phyloP scores from a whole-genome alignment of 2,329 filamentous ascomycete species.

The Neofusicoccum sp. region DNA sequence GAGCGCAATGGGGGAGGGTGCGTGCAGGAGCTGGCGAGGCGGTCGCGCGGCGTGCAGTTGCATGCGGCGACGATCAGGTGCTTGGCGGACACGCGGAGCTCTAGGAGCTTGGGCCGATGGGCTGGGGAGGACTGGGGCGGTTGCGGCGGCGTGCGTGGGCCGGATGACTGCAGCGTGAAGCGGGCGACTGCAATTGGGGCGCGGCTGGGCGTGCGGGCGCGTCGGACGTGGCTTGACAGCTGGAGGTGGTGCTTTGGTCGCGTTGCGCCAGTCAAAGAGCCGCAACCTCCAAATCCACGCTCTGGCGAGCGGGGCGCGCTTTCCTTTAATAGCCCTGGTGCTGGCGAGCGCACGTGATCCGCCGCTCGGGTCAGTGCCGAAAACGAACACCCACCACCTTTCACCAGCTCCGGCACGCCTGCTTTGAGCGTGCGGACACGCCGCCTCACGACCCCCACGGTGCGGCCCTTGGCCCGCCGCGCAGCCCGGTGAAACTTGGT shows the following conservation, averaged over 20 bases:
- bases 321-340: conserved; percentile 18
- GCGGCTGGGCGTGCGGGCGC: conserved; percentile 9
- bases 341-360: neutral
- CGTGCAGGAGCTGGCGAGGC: neutral
- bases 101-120: conserved; percentile 21
- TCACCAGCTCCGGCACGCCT: neutral
- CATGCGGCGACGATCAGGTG: conserved; percentile 18
- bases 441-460: neutral
- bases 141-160: conserved; percentile 1
- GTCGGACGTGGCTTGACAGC: conserved; percentile 11
- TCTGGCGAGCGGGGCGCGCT: conserved; percentile 18
- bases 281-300: conserved; percentile 21
- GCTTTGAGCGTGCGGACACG: neutral
- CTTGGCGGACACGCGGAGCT: conserved; percentile 18
- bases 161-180: neutral
- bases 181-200: conserved; percentile 7
- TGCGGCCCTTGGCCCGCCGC: neutral
- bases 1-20: conserved; percentile 7
- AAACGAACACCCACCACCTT: conserved; percentile 6
- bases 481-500: neutral
- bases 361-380: conserved; percentile 5
- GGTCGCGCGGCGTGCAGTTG: conserved; percentile 6
- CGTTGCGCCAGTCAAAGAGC: conserved; percentile 19
- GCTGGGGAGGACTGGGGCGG: neutral
- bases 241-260: conserved; percentile 16